These are phyloP conservation scores for Penicillium lagena DNA, from an alignment of 495 filamentous ascomycete genomes.

Conservation along the genomic window DNA sequence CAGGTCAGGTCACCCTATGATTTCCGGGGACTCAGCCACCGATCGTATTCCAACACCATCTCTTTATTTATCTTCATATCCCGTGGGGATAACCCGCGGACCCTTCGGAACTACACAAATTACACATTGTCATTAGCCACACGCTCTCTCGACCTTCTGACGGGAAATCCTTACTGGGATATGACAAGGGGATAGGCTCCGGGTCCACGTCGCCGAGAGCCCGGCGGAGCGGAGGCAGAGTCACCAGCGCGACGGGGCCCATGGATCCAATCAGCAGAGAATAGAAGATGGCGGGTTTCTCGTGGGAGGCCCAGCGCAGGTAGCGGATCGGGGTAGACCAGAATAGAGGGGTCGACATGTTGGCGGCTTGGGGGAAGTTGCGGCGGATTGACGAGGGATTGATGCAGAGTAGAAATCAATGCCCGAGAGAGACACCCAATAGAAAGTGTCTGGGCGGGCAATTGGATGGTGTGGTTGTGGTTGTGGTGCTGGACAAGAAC, in stretches of 20 bases:
- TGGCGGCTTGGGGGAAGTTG: slow-evolving; percentile 16
- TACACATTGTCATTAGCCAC: slow-evolving; percentile 3
- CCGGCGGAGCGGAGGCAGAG: slow-evolving; percentile 62
- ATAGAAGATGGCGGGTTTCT: slow-evolving; percentile 85
- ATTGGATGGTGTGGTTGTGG: slow-evolving; percentile 3
- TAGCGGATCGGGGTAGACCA: slow-evolving; percentile 75
- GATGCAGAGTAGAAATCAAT: slow-evolving; percentile 1
- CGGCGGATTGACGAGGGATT: not conserved
- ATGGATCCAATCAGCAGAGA: slow-evolving; percentile 62
- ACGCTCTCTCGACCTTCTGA: no score
- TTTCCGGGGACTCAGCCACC: no score
- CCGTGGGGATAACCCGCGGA: slow-evolving; percentile 62
- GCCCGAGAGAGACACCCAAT: not conserved
- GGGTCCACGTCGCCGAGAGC: slow-evolving; percentile 64
- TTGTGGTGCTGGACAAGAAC: slow-evolving; percentile 11
- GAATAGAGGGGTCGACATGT: slow-evolving; percentile 72
- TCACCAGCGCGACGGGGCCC: slow-evolving; percentile 63
- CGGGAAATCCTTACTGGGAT: slow-evolving; percentile 66
- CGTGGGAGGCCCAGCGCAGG: slow-evolving; percentile 77
- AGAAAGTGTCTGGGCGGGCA: not conserved
- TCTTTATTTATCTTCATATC: slow-evolving; percentile 64
- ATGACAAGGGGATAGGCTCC: slow-evolving; percentile 73
- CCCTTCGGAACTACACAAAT: slow-evolving; percentile 61
- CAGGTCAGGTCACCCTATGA: no score
- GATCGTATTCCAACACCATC: not conserved